A percentile compares a stretch with the other conserved stretches of the same genome.
Conservation (phyloP, 2,329 filamentous ascomycete species). For the Colletotrichum spinosum region DNA sequence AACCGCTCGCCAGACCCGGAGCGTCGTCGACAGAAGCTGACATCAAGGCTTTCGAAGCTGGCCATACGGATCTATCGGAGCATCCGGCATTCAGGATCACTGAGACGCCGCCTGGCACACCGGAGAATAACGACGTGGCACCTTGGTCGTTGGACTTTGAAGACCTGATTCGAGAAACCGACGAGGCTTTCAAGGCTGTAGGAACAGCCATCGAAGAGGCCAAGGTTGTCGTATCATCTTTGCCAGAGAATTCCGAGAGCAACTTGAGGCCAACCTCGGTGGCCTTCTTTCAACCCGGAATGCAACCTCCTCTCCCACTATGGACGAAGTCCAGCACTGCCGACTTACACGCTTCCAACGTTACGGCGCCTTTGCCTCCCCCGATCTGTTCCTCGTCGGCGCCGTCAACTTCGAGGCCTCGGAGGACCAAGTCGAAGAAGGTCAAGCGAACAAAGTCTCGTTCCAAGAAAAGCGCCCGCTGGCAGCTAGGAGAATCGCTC, state of each 20-base stretch:
- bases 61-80: constrained; percentile 11
- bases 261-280: constrained; percentile 4
- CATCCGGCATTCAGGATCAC: constrained; percentile 23
- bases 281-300: constrained; percentile 37
- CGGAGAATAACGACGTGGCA: constrained; percentile 26
- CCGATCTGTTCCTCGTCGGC: constrained; percentile 46
- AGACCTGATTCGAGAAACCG: constrained; percentile 61
- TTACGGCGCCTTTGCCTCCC: constrained; percentile 39
- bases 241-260: constrained; percentile 1
- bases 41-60: constrained; percentile 19
- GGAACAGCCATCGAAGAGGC: constrained; percentile 55
- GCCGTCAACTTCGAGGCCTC: constrained; percentile 48
- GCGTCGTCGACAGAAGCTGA: constrained; percentile 14
- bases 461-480: constrained; percentile 54
- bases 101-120: constrained; percentile 14
- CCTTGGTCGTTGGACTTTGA: constrained; percentile 53
- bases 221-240: constrained; percentile 43
- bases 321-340: constrained; percentile 40
- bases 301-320: constrained; percentile 9
- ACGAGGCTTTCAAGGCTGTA: constrained; percentile 62
- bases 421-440: constrained; percentile 57
- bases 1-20: neutral
- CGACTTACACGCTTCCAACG: constrained; percentile 37
- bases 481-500: constrained; percentile 58
- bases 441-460: constrained; percentile 35